These are phyloP conservation scores for Kwoniella pini DNA, from an alignment of 768 basidiomycete species.

Conservation along the genomic window DNA sequence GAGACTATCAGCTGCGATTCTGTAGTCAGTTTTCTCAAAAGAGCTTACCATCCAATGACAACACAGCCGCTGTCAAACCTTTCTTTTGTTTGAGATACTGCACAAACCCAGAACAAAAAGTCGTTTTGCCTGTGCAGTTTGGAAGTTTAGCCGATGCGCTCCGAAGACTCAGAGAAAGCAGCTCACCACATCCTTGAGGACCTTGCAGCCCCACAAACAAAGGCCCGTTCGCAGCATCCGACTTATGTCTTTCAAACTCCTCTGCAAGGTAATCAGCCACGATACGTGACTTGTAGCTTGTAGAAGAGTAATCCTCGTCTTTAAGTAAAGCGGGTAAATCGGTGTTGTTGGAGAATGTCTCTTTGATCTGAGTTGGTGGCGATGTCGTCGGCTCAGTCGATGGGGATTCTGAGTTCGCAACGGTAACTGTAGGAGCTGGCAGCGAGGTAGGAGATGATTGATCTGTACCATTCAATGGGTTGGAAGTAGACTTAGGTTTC, in stretches of 20 bases:
- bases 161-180: too few relatives aligned
- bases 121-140: constrained; percentile 68
- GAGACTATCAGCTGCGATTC: constrained; percentile 59
- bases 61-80: constrained; percentile 39
- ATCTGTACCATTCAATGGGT: too few relatives aligned
- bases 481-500: too few relatives aligned
- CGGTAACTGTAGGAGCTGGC: neutral
- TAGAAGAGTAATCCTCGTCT: constrained; percentile 35
- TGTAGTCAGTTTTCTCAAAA: neutral
- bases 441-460: too few relatives aligned
- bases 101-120: constrained; percentile 65
- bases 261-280: constrained; percentile 33
- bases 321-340: constrained; percentile 20
- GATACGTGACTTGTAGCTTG: constrained; percentile 39
- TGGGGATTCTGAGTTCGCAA: neutral
- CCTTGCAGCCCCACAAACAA: constrained; percentile 87
- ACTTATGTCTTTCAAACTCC: constrained; percentile 28
- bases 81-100: constrained; percentile 48
- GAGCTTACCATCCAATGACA: constrained; percentile 53
- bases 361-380: too few relatives aligned
- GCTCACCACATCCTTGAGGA: constrained; percentile 78
- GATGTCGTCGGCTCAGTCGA: neutral
- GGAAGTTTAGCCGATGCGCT: too few relatives aligned
- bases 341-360: neutral
- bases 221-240: constrained; percentile 56